Evolutionary conservation across 78 protist genomes (phyloP).

Genomic region (Chrysochromulina parva): DNA sequence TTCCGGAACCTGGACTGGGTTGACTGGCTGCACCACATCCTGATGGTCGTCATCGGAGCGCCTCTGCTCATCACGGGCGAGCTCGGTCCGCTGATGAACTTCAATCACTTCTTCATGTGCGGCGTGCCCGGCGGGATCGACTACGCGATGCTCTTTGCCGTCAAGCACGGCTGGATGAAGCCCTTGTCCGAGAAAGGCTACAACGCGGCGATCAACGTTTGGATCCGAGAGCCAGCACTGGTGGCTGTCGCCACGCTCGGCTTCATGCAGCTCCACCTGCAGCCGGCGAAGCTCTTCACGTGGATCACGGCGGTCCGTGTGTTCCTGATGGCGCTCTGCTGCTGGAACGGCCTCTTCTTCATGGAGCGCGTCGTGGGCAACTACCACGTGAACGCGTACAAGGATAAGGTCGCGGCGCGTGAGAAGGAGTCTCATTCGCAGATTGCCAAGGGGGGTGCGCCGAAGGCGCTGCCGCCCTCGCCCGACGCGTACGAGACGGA

Average conservation of each 20-base stretch:
- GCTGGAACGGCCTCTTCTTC: conserved; percentile 8
- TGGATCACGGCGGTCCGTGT: neutral
- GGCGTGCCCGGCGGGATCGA: conserved; percentile 55
- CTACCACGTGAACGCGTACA: neutral
- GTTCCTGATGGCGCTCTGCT: neutral
- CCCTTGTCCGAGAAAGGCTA: neutral
- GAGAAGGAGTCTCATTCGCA: neutral
- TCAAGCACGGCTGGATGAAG: neutral
- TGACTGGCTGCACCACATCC: conserved; percentile 43
- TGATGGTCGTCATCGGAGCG: conserved; percentile 19
- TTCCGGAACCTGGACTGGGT: neutral
- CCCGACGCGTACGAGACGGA: neutral
- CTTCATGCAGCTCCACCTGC: neutral
- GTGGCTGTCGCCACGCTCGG: neutral
- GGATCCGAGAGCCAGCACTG: conserved; percentile 26
- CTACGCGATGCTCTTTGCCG: conserved; percentile 36
- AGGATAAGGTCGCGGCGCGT: neutral
- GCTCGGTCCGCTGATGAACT: neutral
- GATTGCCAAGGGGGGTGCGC: neutral
- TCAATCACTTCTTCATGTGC: neutral
- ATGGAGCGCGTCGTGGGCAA: conserved; percentile 14
- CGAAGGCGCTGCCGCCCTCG: neutral
- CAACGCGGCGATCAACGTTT: neutral
- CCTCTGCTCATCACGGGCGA: conserved; percentile 7
- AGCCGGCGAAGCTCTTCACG: neutral